Base-by-base conservation (phyloP, 495 filamentous ascomycete species). In the Penicillium verhagenii region DNA sequence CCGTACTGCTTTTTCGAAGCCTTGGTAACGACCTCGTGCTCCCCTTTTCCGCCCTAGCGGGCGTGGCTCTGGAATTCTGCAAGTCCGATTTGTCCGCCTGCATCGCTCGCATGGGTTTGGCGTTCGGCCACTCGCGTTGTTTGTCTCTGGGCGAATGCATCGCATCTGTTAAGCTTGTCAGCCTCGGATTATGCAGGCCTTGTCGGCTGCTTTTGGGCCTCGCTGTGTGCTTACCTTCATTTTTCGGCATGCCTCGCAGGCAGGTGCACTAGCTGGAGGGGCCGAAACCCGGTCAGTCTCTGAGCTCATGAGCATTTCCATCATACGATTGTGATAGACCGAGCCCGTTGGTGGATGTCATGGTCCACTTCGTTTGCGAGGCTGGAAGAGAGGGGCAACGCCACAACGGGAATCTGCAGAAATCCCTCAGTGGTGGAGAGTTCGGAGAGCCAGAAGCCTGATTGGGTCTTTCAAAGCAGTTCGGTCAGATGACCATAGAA, bases 1-100 rank as follows among this genome's bases (percentile, higher is more conserved):
- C 6, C 63, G 53, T 19, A 60, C 62, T 3, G 63, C 66, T 38
- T 69, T 69, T 38, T 69, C 63, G 26, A 69, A 45, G 8, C 63
- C 63, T 13, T 47, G 53, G 43, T 66, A 69, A 6, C 60, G 57
- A 51, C 63, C 66, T 21, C 57, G 31, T 1, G 63, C 60, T 2
- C 66, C 63, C 5, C 47, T 59, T 33, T 49, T 61, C 7, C 66
- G 52, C 2, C 66, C 66, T 24, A 69, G 47, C 1, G 54, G 58
- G 21, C 60, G 58, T 2, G 60, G 50, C 35, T 53, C 33, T 19
- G 66, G 66, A 16, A 62, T 61, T 5, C 28, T 57, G 31, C 66
- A 68, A 0, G 45, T 20, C 2, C 66, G 60, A 29, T 64, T 53
- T n/a, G 55, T 64, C 10, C 60, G 48, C 45, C 11, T 58, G 29